phyloP scores from a whole-genome alignment of 805 yeast genomes.

The Candida sonorensis region DNA sequence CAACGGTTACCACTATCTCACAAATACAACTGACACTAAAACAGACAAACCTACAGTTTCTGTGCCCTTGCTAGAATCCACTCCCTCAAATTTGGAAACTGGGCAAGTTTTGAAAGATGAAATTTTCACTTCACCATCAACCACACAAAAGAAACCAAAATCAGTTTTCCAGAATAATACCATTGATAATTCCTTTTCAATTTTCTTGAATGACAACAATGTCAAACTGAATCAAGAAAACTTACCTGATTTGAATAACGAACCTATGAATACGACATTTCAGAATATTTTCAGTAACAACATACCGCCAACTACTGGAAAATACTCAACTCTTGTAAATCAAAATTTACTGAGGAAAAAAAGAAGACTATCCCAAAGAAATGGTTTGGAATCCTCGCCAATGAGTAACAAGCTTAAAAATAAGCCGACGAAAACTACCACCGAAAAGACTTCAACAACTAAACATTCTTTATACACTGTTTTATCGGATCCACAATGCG shows the following conservation, averaged over 20 bases:
- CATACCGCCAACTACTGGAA: neutral
- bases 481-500: slow-evolving; percentile 22
- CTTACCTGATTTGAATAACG: too few species aligned
- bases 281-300: slow-evolving; percentile 21
- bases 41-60: neutral
- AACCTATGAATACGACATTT: too few species aligned
- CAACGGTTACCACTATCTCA: slow-evolving; percentile 13
- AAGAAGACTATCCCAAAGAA: slow-evolving; percentile 13
- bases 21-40: slow-evolving; percentile 3
- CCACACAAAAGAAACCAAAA: too few species aligned
- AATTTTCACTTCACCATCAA: too few species aligned
- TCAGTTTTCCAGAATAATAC: too few species aligned
- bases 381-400: too few species aligned
- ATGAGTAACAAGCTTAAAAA: neutral
- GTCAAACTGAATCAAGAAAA: neutral
- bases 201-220: neutral
- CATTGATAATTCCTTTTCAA: slow-evolving; percentile 2
- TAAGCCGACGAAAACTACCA: neutral
- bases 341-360: slow-evolving; percentile 7
- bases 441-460: too few species aligned
- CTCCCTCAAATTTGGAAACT: too few species aligned
- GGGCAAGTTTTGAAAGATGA: too few species aligned
- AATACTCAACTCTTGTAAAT: slow-evolving; percentile 1
- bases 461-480: too few species aligned
- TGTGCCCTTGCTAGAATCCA: slow-evolving; percentile 1